Evolutionary conservation across 306 rosid species (phyloP).

Genomic region (Prunus mongolica): DNA sequence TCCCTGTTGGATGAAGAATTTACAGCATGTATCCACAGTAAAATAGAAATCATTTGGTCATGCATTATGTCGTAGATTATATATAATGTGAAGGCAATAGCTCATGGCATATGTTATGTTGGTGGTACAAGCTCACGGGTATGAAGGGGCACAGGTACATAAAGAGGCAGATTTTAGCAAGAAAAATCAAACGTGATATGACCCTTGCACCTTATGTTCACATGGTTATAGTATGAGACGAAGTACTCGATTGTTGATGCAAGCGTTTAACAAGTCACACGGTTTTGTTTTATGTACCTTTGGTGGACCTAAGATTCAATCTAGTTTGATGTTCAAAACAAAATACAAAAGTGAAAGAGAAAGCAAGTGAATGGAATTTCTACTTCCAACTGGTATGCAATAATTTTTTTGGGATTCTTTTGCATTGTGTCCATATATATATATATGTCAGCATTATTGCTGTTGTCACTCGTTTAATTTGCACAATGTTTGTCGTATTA

Average conservation of each 20-base stretch:
- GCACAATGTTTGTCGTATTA: too few relatives aligned
- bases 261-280: background rate
- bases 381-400: background rate
- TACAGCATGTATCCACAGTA: background rate
- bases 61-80: background rate
- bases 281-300: too few relatives aligned
- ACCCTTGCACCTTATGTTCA: background rate
- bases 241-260: background rate
- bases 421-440: background rate
- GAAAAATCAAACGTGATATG: background rate
- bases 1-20: background rate
- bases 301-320: background rate
- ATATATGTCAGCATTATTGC: too few relatives aligned
- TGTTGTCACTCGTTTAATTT: too few relatives aligned
- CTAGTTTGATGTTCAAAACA: background rate
- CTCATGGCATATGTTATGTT: background rate
- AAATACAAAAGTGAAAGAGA: background rate
- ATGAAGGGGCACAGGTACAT: background rate
- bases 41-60: background rate
- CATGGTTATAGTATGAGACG: background rate
- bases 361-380: background rate
- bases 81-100: background rate
- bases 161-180: background rate
- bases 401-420: background rate
- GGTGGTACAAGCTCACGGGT: constrained; percentile 3